Evolutionary conservation across 176 grass and related monocot genomes (phyloP), one percentile per base, ranked within the genome.

Genomic region (Paspalum vaginatum): DNA sequence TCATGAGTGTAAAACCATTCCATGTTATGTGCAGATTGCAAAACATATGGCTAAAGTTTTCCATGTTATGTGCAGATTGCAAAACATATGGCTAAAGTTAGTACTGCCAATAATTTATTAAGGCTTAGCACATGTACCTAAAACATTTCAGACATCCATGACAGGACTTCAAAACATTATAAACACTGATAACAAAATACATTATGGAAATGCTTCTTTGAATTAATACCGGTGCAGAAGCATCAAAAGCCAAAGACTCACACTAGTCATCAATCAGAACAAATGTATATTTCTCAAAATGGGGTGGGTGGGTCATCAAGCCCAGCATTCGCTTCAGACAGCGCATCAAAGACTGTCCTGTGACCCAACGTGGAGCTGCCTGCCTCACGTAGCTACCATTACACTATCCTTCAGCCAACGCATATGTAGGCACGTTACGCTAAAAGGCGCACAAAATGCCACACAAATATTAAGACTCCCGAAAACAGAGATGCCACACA

Each of bases 1-100:
- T 70, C 20, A 22, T 62, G 22, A 14, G 77, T 52, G 76, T 72
- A 70, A 87, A 77, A 68, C 11, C 32, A 76, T 25, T 88, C 79
- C 43, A 75, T 40, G 24, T 51, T 78, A 87, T 24, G 53, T 50
- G 8, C 60, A 77, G 12, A 25, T 77, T 77, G n/a, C n/a, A n/a
- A n/a, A n/a, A n/a, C n/a, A n/a, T n/a, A n/a, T n/a, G n/a, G n/a
- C n/a, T n/a, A n/a, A n/a, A n/a, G n/a, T n/a, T n/a, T 25, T 88
- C 79, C 43, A 75, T 40, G 24, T 51, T 78, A 87, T 25, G 53
- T 51, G 8, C 61, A 77, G 12, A 25, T 77, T 77, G 7, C 24
- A 70, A 77, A 77, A 47, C 22, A 64, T 17, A 52, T 12, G 12
- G 18, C 65, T 81, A 40, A 48, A 70, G 38, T n/a, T 20, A 22